Evolutionary conservation across 208 protist genomes (phyloP).

Genomic region (Wallacemonas sp.): DNA sequence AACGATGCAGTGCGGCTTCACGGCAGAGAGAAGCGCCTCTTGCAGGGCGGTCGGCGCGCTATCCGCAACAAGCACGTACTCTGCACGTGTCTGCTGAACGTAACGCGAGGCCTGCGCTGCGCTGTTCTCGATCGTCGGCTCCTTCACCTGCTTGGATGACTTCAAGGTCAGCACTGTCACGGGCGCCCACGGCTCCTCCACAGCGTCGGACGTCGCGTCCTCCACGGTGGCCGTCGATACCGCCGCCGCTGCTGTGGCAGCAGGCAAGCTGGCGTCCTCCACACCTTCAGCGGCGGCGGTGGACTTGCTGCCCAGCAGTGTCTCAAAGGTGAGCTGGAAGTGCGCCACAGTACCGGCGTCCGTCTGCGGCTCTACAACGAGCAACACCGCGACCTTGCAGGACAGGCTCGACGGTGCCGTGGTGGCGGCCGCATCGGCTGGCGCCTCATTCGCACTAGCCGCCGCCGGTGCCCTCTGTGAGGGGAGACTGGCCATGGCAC

Average conservation of each 20-base stretch:
- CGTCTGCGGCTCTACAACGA: constrained; percentile 13
- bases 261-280: too few species aligned
- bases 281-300: not conserved
- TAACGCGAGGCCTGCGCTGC: constrained; percentile 61
- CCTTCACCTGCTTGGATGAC: constrained; percentile 52
- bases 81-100: constrained; percentile 52
- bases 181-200: constrained; percentile 32
- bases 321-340: constrained; percentile 26
- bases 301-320: constrained; percentile 11
- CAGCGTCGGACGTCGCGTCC: not conserved
- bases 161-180: constrained; percentile 58
- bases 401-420: not conserved
- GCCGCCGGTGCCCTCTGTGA: too few species aligned
- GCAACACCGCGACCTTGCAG: constrained; percentile 9
- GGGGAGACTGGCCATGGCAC: too few species aligned
- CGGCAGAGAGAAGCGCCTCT: constrained; percentile 45
- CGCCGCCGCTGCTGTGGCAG: not conserved
- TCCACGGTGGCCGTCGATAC: not conserved
- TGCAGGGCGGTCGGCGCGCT: constrained; percentile 51
- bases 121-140: constrained; percentile 35
- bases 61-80: constrained; percentile 57
- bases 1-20: constrained; percentile 67
- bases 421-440: not conserved
- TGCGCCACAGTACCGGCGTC: constrained; percentile 4
- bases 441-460: too few species aligned